Percentiles rank a stretch among this genome's conserved stretches.
These are phyloP conservation scores for Fusarium camptoceras DNA, from an alignment of 2,329 filamentous ascomycete genomes.

Conservation along the genomic window DNA sequence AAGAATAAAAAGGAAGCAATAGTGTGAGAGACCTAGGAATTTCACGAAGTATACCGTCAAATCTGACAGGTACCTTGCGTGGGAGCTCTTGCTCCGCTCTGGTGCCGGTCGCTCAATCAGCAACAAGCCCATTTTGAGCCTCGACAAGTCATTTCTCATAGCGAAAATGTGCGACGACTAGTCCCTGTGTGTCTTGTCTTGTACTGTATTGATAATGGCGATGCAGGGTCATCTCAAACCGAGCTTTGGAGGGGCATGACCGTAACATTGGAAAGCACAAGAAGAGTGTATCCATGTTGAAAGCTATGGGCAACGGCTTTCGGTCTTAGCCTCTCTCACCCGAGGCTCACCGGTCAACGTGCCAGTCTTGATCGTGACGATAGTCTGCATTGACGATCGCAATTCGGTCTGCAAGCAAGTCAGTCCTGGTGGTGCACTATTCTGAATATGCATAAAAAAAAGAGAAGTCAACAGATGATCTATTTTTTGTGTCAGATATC, in stretches of 20 bases:
- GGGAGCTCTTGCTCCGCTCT: slow-evolving; percentile 38
- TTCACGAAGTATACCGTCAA: slow-evolving; percentile 10
- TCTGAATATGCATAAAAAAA: slow-evolving; percentile 6
- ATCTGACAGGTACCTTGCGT: slow-evolving; percentile 39
- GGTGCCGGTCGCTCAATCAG: slow-evolving; percentile 36
- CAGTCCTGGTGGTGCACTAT: neutral
- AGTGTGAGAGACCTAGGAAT: neutral
- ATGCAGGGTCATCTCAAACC: slow-evolving; percentile 23
- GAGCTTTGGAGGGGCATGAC: slow-evolving; percentile 14
- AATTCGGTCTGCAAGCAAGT: slow-evolving; percentile 10
- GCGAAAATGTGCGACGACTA: slow-evolving; percentile 24
- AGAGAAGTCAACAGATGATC: slow-evolving; percentile 2
- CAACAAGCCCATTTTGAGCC: slow-evolving; percentile 31
- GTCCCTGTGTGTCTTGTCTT: slow-evolving; percentile 42
- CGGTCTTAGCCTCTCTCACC: slow-evolving; percentile 1
- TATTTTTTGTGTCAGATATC: slow-evolving; percentile 10
- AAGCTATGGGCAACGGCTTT: slow-evolving; percentile 5
- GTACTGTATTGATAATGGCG: slow-evolving; percentile 39
- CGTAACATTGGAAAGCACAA: slow-evolving; percentile 6
- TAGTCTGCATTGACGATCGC: slow-evolving; percentile 4
- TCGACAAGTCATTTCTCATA: slow-evolving; percentile 39
- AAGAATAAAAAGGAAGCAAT: slow-evolving; percentile 15
- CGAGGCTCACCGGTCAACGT: slow-evolving; percentile 1
- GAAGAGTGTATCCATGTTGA: slow-evolving; percentile 2
- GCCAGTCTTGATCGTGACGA: slow-evolving; percentile 29